Evolutionary conservation across 1,139 yeast species (phyloP).

Genomic region (Pichia sorboxylosa): DNA sequence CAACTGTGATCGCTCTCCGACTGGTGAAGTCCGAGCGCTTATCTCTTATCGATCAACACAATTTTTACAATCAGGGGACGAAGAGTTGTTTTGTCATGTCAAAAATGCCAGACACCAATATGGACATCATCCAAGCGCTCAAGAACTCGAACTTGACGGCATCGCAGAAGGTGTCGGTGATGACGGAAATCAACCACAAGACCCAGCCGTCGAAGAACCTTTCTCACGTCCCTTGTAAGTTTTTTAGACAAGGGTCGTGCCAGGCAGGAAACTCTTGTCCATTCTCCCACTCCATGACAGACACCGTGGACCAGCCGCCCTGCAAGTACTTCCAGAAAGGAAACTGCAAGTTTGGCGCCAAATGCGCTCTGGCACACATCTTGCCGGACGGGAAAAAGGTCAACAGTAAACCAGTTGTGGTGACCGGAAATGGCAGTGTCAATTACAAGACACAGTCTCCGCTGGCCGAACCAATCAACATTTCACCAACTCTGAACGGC

Average conservation of each 20-base stretch:
- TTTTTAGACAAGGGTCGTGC: constrained; percentile 81
- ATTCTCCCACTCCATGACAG: constrained; percentile 68
- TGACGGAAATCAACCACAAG: constrained; percentile 15
- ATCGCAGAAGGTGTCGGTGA: constrained; percentile 14
- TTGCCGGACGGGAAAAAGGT: constrained; percentile 81
- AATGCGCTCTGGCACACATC: constrained; percentile 87
- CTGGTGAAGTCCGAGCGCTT: no score
- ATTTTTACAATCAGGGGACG: no score
- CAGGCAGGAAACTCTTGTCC: constrained; percentile 93
- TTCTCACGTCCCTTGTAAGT: constrained; percentile 93
- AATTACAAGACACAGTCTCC: no score
- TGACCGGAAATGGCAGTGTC: no score
- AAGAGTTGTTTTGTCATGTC: no score
- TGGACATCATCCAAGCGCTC: constrained; percentile 13
- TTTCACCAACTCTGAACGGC: no score
- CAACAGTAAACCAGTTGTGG: no score
- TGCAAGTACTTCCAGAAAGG: constrained; percentile 94
- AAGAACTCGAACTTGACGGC: constrained; percentile 14
- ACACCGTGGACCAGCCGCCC: constrained; percentile 54
- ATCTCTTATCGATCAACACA: no score
- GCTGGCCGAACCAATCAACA: no score
- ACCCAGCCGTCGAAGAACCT: constrained; percentile 29
- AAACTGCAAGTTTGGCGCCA: constrained; percentile 84
- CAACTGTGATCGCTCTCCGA: no score
- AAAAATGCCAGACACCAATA: constrained; percentile 5